Conservation (phyloP, 176 grass and related monocot genomes). For the Lolium rigidum region DNA sequence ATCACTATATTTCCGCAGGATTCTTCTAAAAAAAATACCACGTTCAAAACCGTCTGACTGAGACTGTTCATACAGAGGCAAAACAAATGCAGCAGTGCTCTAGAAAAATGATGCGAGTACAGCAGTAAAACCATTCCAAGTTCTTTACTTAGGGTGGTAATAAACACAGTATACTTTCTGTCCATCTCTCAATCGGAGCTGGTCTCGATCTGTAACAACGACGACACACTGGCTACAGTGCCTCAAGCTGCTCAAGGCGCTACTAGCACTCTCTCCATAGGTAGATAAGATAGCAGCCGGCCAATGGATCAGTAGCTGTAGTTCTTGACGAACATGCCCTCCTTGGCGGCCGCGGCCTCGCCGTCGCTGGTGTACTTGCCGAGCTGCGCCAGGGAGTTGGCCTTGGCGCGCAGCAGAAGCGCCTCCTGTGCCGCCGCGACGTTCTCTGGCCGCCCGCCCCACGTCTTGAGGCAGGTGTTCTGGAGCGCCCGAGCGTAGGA, state of each 20-base stretch:
- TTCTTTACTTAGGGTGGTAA: slow-evolving; percentile 20
- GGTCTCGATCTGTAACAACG: slow-evolving; percentile 40
- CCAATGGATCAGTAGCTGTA: slow-evolving; percentile 74
- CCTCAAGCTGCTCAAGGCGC: slow-evolving; percentile 40
- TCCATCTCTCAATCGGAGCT: slow-evolving; percentile 21
- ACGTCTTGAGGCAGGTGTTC: slow-evolving; percentile 99
- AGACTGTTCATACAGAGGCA: slow-evolving; percentile 1
- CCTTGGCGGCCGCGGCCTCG: slow-evolving; percentile 75
- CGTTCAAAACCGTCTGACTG: background rate
- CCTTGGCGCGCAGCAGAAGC: slow-evolving; percentile 81
- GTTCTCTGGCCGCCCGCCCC: slow-evolving; percentile 86
- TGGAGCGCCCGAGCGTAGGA: slow-evolving; percentile 92
- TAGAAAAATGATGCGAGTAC: slow-evolving; percentile 36
- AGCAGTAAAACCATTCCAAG: slow-evolving; percentile 44
- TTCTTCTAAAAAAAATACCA: background rate
- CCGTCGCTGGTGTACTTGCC: slow-evolving; percentile 93
- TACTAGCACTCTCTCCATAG: slow-evolving; percentile 26
- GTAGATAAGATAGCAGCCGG: slow-evolving; percentile 14
- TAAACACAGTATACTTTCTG: slow-evolving; percentile 23
- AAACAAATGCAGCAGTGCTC: slow-evolving; percentile 17
- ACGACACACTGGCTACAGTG: slow-evolving; percentile 46
- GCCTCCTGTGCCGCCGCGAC: slow-evolving; percentile 83
- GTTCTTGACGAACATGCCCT: slow-evolving; percentile 98
- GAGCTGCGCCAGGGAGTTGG: slow-evolving; percentile 92
- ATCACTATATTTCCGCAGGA: background rate